phyloP scores from a whole-genome alignment of 495 filamentous ascomycete species.

The Penicillium malachiteum region DNA sequence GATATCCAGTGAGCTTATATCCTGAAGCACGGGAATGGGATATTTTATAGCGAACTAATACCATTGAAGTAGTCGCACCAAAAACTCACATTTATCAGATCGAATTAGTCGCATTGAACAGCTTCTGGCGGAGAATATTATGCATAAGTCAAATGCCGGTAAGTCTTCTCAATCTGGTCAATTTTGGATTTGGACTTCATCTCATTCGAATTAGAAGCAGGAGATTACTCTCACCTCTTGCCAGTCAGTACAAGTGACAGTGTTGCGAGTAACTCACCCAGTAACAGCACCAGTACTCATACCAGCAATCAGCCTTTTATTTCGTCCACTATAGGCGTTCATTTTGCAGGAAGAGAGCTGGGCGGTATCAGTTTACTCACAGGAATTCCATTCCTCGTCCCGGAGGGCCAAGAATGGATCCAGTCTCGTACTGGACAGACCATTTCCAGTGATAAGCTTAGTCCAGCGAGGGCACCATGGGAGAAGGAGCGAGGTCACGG shows the following conservation, averaged over 20 bases:
- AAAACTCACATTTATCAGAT: constrained; percentile 33
- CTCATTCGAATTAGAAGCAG: constrained; percentile 7
- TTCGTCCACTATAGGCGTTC: constrained; percentile 40
- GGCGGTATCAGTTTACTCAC: constrained; percentile 47
- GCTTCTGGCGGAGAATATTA: constrained; percentile 34
- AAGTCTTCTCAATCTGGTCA: not conserved
- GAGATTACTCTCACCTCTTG: constrained; percentile 8
- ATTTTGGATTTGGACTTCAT: not conserved
- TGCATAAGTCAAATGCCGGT: constrained; percentile 24
- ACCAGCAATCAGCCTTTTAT: constrained; percentile 15
- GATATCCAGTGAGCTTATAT: constrained; percentile 18
- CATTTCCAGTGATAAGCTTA: constrained; percentile 37
- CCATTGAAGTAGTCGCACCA: constrained; percentile 17
- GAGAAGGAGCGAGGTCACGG: constrained; percentile 33
- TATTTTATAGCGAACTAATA: not conserved
- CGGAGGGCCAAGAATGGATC: constrained; percentile 48
- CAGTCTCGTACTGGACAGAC: constrained; percentile 44
- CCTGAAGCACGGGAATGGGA: not conserved
- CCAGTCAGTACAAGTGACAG: not conserved
- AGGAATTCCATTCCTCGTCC: constrained; percentile 46
- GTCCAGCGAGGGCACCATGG: constrained; percentile 32
- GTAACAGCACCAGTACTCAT: constrained; percentile 7
- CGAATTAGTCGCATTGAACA: constrained; percentile 44
- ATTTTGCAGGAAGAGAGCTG: constrained; percentile 49
- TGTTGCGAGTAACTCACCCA: constrained; percentile 18